Base-by-base conservation (phyloP, 202 grass and related monocot species). In the Hordeum pubiflorum region DNA sequence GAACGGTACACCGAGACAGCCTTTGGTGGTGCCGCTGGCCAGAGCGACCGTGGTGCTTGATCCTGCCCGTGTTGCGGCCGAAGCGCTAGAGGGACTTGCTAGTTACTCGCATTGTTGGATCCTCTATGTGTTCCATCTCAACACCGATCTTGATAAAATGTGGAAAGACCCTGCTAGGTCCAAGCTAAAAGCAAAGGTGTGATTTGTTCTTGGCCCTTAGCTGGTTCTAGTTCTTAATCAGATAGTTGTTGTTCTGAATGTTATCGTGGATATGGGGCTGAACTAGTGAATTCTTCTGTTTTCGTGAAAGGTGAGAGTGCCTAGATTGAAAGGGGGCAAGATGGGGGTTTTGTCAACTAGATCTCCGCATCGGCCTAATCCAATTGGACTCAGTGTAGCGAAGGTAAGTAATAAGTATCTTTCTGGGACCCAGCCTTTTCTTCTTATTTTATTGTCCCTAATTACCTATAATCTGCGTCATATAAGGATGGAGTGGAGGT, bases 1-100 rank as follows among this genome's bases (percentile, higher is more conserved):
- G 86, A 97, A 94, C 40, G 95, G 95, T 54, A 94, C 92, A 26
- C 95, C 95, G 69, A 93, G 95, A 63, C 95, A 97, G 58, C 95
- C 95, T 81, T 81, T 94, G 46, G 88, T 94, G 24, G 95, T 97
- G 69, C 87, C 92, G 1, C 82, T 94, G 69, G 95, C 95, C 56
- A 94, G 95, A 79, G 95, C 92, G 22, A 89, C 88, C 0, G 77
- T 97, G 82, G 58, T 58, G 12, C 65, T 94, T 82, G 77, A 97
- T 82, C 88, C 84, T 0, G 21, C 68, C 46, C 90, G 84, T 72
- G 88, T 93, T 43, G 81, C 90, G 0, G 76, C 69, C 17, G 95
- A 72, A 83, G 89, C 90, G 0, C 88, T 97, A 4, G 92, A 97
- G 80, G 95, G 95, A 20, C 89, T 94, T 31, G 58, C 86, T 20